phyloP scores from a whole-genome alignment of 352 stramenopile species.

The Aphanomyces stellatus region DNA sequence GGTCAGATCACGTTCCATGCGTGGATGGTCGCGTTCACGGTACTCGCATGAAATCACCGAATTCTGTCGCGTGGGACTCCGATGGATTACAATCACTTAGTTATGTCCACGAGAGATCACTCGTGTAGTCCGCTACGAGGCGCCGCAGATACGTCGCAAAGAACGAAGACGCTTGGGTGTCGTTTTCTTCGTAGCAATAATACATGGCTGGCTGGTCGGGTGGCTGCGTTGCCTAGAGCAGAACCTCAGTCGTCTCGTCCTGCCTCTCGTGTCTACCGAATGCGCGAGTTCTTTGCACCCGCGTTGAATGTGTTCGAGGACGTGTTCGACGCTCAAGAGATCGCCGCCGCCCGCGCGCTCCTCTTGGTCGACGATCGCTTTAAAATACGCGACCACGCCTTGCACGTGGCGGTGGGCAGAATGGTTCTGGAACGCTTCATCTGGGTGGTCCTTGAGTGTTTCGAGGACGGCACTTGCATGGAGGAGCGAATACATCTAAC shows the following conservation, averaged over 20 bases:
- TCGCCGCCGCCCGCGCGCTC: constrained; percentile 26
- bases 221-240: background rate
- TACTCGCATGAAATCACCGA: too few relatives aligned
- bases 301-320: constrained; percentile 53
- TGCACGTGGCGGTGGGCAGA: constrained; percentile 54
- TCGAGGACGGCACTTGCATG: constrained; percentile 56
- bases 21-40: too few relatives aligned
- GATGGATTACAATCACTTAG: too few relatives aligned
- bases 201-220: constrained; percentile 33
- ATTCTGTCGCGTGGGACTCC: constrained; percentile 28
- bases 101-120: background rate
- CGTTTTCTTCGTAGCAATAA: constrained; percentile 72
- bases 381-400: constrained; percentile 56
- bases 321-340: constrained; percentile 51
- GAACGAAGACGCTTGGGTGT: constrained; percentile 50
- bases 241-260: background rate
- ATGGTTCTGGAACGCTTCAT: constrained; percentile 50
- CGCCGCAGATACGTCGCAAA: constrained; percentile 77
- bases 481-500: constrained; percentile 74
- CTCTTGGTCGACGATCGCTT: constrained; percentile 40
- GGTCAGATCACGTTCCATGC: too few relatives aligned
- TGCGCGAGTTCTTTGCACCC: constrained; percentile 60
- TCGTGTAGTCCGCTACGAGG: constrained; percentile 58
- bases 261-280: constrained; percentile 25
- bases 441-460: constrained; percentile 41